Evolutionary conservation across 805 yeast genomes (phyloP), one percentile per base, ranked within the genome.

Genomic region (Saccharomyces mikatae): DNA sequence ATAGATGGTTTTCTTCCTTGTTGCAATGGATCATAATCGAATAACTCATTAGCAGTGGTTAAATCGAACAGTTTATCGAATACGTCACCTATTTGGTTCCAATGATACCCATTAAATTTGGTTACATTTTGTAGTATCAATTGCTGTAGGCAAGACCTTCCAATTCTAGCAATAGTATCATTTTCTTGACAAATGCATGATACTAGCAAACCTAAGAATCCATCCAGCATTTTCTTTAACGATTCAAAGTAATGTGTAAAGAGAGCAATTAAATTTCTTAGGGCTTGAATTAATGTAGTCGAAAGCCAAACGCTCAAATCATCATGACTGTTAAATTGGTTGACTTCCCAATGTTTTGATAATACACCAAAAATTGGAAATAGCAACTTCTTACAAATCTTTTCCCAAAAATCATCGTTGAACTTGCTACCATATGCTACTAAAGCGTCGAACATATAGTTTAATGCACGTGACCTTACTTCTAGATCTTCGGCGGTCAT

Each of bases 141-240:
- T 59, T 84, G 87, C 60, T 87, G 86, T 55, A 94, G 76, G 68
- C 99, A 91, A 8, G 92, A 82, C 64, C 95, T 80, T 32, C 99
- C 99, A 60, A 92, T 92, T 62, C 96, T 79, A 0, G 97, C 95
- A 62, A 95, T 90, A 0, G 98, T 91, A 64, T 94, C 99, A 68
- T 94, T 92, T 62, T 91, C 97, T 70, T 94, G 99, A 62, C 96
- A 89, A 51, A 94, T 89, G 71, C 99, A 94, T 5, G 92, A 84
- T 1, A 84, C 83, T 54, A 94, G 71, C 51, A 95, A 76, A 21
- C 82, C 82, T 69, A 95, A 76, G 67, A 87, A 89, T 1, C 89
- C 94, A 56, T 83, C 87, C 51, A 92, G 75, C 80, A 87, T 81
- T 46, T 81, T 76, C 61, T 84, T 84, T 64, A 94, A 79, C 2